Evolutionary conservation across 2,329 filamentous ascomycete genomes (phyloP), one percentile per base, ranked within the genome.

Genomic region (Nemania sp.): DNA sequence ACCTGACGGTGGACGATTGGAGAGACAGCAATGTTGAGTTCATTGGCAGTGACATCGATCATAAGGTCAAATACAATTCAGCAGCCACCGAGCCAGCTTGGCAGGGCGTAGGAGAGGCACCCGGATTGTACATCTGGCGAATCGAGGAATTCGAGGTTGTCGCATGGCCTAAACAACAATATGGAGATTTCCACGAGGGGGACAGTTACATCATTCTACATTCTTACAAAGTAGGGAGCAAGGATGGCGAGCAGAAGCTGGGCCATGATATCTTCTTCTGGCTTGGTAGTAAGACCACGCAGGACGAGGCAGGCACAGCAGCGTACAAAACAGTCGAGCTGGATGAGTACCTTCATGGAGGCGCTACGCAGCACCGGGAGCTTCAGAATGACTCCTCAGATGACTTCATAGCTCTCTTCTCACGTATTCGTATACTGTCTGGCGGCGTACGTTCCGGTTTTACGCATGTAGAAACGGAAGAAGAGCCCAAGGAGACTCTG

Each of bases 241-340:
- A 81, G 41, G 78, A 81, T n/a, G 79, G 78, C 3, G 68, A 73
- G 35, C 76, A 85, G 66, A 83, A 81, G 72, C 80, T 90, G 4
- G 81, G 80, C 49, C 89, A 92, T 73, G 89, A 91, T 57, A 85
- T 92, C 74, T 92, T 89, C 82, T 92, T 92, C 80, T 92, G 89
- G 89, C 83, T 92, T 0, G 90, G 90, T 4, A 82, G 79, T 59
- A 86, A 90, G 74, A 92, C 89, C 0, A 85, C 87, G 2, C 88
- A 91, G 79, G 90, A 92, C 70, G 90, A 92, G 79, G 89, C 89
- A 1, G 90, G 89, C 18, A 88, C 87, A 0, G 90, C 90, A 0
- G 89, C 90, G 1, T 90, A 92, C 80, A 92, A 92, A 81, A 90
- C 89, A 0, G 89, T 91, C 26, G 90, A 92, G 78, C 82, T 92